Percentiles rank a stretch among this genome's conserved stretches.
These are phyloP conservation scores for Balamuthia mandrillaris DNA, from an alignment of 208 protist genomes.

Conservation along the genomic window DNA sequence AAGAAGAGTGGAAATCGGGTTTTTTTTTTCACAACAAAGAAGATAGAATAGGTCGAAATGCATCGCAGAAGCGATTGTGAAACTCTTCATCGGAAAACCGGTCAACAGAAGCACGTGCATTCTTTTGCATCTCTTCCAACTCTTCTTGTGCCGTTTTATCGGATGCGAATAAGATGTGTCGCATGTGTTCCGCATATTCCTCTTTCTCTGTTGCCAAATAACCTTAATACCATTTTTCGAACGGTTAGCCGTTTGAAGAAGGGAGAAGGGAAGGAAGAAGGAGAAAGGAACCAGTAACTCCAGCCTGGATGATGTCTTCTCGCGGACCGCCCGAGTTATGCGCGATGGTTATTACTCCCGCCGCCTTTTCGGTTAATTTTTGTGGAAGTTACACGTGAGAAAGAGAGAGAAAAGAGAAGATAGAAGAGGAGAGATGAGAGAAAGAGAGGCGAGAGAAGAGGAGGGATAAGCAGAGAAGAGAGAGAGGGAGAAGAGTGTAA, in stretches of 20 bases:
- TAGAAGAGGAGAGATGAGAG: background rate
- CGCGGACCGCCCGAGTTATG: slow-evolving; percentile 89
- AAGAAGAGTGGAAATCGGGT: too few relatives aligned
- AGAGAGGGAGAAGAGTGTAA: background rate
- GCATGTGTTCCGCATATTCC: slow-evolving; percentile 76
- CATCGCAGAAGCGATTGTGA: slow-evolving; percentile 42
- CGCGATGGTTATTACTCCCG: slow-evolving; percentile 84
- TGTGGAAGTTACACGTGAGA: background rate
- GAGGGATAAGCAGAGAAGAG: background rate
- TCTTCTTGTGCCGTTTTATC: background rate
- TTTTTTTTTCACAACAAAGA: too few relatives aligned
- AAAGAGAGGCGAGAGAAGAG: background rate
- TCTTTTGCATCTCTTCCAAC: slow-evolving; percentile 20
- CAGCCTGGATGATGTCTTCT: slow-evolving; percentile 84
- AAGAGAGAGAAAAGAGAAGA: background rate
- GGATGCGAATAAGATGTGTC: slow-evolving; percentile 19
- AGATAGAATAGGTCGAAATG: too few relatives aligned
- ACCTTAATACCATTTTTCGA: slow-evolving; percentile 57
- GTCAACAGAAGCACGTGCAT: slow-evolving; percentile 46
- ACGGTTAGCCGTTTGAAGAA: too few relatives aligned
- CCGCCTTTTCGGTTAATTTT: slow-evolving; percentile 50
- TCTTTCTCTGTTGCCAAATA: slow-evolving; percentile 78
- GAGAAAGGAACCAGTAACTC: background rate
- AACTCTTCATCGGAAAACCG: slow-evolving; percentile 64
- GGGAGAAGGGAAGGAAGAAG: background rate